Percentiles rank a stretch among this genome's conserved stretches.
Conservation (phyloP, 2,329 filamentous ascomycete genomes). For the Byssoonygena ceratinophila region DNA sequence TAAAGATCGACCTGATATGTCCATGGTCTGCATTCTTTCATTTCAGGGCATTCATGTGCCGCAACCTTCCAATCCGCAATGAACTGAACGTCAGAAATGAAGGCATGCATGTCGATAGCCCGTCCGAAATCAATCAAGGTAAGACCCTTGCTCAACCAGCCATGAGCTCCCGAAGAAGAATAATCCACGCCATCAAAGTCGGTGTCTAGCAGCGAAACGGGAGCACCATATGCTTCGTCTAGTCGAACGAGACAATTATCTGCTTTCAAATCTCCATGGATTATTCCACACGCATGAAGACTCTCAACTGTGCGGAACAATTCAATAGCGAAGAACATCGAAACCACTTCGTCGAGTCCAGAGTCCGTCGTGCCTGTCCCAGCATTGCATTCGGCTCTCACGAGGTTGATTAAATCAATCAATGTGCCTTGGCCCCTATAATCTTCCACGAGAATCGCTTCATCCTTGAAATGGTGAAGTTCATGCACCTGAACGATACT, state of each 20-base stretch:
- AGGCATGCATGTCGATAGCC: constrained; percentile 84
- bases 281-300: constrained; percentile 64
- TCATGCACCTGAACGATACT: constrained; percentile 78
- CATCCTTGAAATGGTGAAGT: constrained; percentile 81
- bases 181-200: constrained; percentile 45
- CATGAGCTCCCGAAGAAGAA: constrained; percentile 58
- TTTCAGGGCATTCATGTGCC: constrained; percentile 83
- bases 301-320: constrained; percentile 81
- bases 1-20: constrained; percentile 97
- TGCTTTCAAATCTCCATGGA: constrained; percentile 90
- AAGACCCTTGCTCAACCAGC: constrained; percentile 72
- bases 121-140: constrained; percentile 90
- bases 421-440: constrained; percentile 83
- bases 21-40: constrained; percentile 88
- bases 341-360: constrained; percentile 78
- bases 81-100: constrained; percentile 67
- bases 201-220: constrained; percentile 17
- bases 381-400: constrained; percentile 53
- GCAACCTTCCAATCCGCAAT: constrained; percentile 91
- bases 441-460: constrained; percentile 79
- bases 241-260: constrained; percentile 92
- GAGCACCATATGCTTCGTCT: constrained; percentile 43
- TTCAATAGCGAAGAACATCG: constrained; percentile 93
- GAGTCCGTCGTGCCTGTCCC: constrained; percentile 42
- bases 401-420: constrained; percentile 85